Evolutionary conservation across 169 alveolate genomes (phyloP), one percentile per base, ranked within the genome.

Genomic region (Plasmodium malariae): DNA sequence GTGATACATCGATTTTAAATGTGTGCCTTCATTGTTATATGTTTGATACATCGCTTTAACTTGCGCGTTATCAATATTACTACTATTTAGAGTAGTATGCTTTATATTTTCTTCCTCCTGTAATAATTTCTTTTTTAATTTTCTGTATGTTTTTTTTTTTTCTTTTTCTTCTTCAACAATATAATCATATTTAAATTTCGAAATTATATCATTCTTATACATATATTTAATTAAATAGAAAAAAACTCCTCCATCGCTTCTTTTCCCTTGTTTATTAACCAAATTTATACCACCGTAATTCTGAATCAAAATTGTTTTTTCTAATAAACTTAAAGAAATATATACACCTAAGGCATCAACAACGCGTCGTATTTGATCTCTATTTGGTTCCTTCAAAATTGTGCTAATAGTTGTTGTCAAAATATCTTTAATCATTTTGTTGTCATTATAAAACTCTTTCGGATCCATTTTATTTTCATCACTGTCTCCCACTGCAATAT

Each of bases 191-290:
- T 96, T 97, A 30, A 94, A 96, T 49, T 89, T 91, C 3, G 97
- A 91, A 37, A 96, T 96, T 30, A 93, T 89, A 69, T 94, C 94
- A 73, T 96, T 94, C 17, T 91, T 63, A 54, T 94, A 94, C 90
- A 95, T 74, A 65, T 96, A 95, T 49, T 93, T 93, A 71, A 96
- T 89, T 24, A 96, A 89, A 59, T 96, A 92, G 89, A 96, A 96
- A 83, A 96, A 96, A 26, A 96, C 96, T 0, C 98, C 98, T 0
- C 98, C 98, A 1, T 95, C 93, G 7, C 97, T 96, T 60, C 96
- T 94, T 68, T 91, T 94, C 17, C 98, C 92, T 60, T 92, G 74
- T 26, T 97, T 96, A 71, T 95, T 97, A 4, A 96, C 96, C 28
- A 96, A 91, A 73, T 93, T 62, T 87, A 96, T 94, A 5, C 98